Base-by-base conservation (phyloP, 352 stramenopile genomes). In the Phytophthora pluvialis region DNA sequence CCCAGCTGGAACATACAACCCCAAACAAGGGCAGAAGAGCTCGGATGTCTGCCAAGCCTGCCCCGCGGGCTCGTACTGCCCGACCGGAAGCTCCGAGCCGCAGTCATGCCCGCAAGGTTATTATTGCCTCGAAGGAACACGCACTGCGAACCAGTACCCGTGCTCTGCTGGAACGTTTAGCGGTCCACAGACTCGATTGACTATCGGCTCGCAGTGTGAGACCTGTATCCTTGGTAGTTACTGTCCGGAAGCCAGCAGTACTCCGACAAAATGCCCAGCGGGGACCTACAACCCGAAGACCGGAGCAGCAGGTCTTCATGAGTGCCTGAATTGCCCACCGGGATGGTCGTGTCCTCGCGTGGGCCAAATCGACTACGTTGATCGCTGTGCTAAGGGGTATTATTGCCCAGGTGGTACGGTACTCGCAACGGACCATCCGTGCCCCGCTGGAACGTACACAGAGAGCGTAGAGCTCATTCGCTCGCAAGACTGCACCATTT, bases 161-260 rank as follows among this genome's bases (percentile, higher is more conserved):
- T 98, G 94, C 69, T 82, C 90, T 31, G 78, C 84, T 0, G 94
- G 94, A 8, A 96, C 89, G 0, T 98, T 94, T 60, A 92, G 85
- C 45, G 82, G 82, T 0, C 70, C 70, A 3, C 61, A 81, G 13
- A 94, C 83, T 3, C 80, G 77, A 10, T 56, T 92, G 26, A 71
- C 48, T 2, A 58, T 77, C 9, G 79, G 64, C 0, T 82, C 73
- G 0, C 71, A 90, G 59, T 97, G 86, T 39, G 51, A 76, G 15
- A 39, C 52, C n/a, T 95, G 81, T 46, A 69, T 75, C 11, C 36
- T 87, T 16, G 91, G 90, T n/a, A 80, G 70, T 16, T 98, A 95
- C 60, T 98, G 91, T 49, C 89, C 89, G 3, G 72, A 93, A 70
- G 79, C 70, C 2, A 96, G 87, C 52, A 91, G 76, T 35, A 70